phyloP scores from a whole-genome alignment of 208 protist species.

The Leishmania amazonensis region DNA sequence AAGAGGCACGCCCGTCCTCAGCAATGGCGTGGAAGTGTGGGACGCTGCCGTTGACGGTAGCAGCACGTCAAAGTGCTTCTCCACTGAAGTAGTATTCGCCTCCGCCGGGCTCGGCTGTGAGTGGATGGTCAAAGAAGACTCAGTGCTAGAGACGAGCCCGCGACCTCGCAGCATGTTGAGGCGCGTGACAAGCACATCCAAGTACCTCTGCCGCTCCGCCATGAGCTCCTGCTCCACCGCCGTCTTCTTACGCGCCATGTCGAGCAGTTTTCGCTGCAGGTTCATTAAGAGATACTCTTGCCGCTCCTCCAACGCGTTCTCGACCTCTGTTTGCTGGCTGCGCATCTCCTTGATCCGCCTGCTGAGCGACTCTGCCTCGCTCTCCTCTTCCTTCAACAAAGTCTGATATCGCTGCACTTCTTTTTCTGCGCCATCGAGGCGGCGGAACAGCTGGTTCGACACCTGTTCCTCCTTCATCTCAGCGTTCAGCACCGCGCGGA shows the following conservation, averaged over 20 bases:
- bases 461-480: slow-evolving; percentile 83
- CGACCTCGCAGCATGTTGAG: slow-evolving; percentile 36
- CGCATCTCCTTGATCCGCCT: slow-evolving; percentile 59
- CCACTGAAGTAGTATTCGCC: not conserved
- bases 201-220: slow-evolving; percentile 68
- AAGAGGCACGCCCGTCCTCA: not conserved
- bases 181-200: slow-evolving; percentile 51
- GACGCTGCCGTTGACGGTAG: not conserved
- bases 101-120: not conserved
- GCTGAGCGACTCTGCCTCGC: slow-evolving; percentile 35
- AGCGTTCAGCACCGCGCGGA: slow-evolving; percentile 62
- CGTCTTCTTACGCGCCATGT: slow-evolving; percentile 59
- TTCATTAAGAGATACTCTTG: slow-evolving; percentile 71
- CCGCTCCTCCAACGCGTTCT: slow-evolving; percentile 64
- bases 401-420: slow-evolving; percentile 52
- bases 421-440: slow-evolving; percentile 59
- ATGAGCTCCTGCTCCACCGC: slow-evolving; percentile 73
- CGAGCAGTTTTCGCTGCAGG: slow-evolving; percentile 73
- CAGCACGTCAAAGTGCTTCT: not conserved
- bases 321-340: slow-evolving; percentile 58
- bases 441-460: slow-evolving; percentile 78
- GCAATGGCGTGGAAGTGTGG: not conserved
- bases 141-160: slow-evolving; percentile 6
- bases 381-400: slow-evolving; percentile 62
- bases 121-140: slow-evolving; percentile 5